A percentile compares a stretch with the other conserved stretches of the same genome.
phyloP scores from a whole-genome alignment of 139 green algal species.

The Micromonas pusilla region DNA sequence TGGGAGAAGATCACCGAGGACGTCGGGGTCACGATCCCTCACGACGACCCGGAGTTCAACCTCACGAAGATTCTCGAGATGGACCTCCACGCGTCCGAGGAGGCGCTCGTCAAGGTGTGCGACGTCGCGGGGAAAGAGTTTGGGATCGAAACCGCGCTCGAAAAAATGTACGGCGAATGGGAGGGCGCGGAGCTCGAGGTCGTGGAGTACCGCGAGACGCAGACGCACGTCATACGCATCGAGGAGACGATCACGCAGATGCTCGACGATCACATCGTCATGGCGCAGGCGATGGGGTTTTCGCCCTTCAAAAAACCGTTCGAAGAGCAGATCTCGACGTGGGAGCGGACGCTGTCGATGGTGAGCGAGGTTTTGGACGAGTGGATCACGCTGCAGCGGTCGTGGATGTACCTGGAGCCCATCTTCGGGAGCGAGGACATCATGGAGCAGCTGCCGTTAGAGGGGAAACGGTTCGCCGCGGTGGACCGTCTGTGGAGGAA shows the following conservation, averaged over 20 bases:
- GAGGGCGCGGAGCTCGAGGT: slow-evolving; percentile 55
- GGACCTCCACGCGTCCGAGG: slow-evolving; percentile 52
- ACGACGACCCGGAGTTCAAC: slow-evolving; percentile 41
- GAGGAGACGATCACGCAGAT: slow-evolving; percentile 66
- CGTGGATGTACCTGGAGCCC: slow-evolving; percentile 81
- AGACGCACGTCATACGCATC: slow-evolving; percentile 65
- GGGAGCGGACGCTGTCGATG: slow-evolving; percentile 61
- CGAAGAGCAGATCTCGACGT: slow-evolving; percentile 64
- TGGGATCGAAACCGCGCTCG: slow-evolving; percentile 62
- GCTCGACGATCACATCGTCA: slow-evolving; percentile 79
- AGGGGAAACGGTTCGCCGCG: slow-evolving; percentile 68
- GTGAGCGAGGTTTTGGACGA: slow-evolving; percentile 69
- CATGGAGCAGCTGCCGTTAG: slow-evolving; percentile 70
- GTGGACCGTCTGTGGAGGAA: slow-evolving; percentile 72
- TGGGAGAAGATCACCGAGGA: slow-evolving; percentile 55
- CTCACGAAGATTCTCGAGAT: slow-evolving; percentile 49
- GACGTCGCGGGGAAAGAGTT: slow-evolving; percentile 72
- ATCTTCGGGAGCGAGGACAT: slow-evolving; percentile 78
- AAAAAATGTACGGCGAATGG: slow-evolving; percentile 75
- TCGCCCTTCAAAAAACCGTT: slow-evolving; percentile 75
- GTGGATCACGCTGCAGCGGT: slow-evolving; percentile 63
- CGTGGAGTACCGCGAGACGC: slow-evolving; percentile 65
- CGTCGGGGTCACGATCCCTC: slow-evolving; percentile 45
- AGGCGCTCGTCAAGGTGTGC: slow-evolving; percentile 52
- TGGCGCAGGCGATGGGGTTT: slow-evolving; percentile 59